Percentiles rank a stretch among this genome's conserved stretches.
phyloP scores from a whole-genome alignment of 2,329 filamentous ascomycete species.

The Onygena corvina region DNA sequence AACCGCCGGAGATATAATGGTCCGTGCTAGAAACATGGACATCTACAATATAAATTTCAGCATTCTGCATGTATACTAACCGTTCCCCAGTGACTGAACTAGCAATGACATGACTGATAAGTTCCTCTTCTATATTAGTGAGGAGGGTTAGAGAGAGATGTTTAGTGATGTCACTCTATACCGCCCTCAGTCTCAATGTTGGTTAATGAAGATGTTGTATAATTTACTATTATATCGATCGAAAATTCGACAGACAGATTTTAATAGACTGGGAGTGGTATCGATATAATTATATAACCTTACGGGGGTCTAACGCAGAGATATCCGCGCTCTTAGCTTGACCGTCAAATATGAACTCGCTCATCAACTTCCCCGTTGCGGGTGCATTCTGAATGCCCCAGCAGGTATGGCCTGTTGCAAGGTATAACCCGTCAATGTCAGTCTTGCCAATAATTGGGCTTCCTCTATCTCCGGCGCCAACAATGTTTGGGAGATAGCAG shows the following conservation, averaged over 20 bases:
- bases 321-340: conserved; percentile 56
- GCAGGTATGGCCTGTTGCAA: conserved; percentile 87
- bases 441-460: conserved; percentile 70
- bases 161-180: neutral
- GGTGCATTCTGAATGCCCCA: conserved; percentile 98
- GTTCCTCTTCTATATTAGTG: neutral
- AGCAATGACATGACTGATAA: no score
- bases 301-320: conserved; percentile 53
- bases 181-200: neutral
- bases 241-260: neutral
- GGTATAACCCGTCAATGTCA: conserved; percentile 57
- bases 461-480: conserved; percentile 35
- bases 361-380: conserved; percentile 69
- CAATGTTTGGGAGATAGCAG: conserved; percentile 79
- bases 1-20: conserved; percentile 1
- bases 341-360: conserved; percentile 66
- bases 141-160: neutral
- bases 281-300: conserved; percentile 28
- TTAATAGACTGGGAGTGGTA: neutral
- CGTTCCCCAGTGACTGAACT: no score
- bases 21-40: no score
- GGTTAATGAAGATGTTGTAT: neutral
- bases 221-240: neutral
- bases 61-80: no score
- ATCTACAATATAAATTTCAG: no score